Evolutionary conservation across 345 rosid genomes (phyloP).

Genomic region (Lepidium didymum): DNA sequence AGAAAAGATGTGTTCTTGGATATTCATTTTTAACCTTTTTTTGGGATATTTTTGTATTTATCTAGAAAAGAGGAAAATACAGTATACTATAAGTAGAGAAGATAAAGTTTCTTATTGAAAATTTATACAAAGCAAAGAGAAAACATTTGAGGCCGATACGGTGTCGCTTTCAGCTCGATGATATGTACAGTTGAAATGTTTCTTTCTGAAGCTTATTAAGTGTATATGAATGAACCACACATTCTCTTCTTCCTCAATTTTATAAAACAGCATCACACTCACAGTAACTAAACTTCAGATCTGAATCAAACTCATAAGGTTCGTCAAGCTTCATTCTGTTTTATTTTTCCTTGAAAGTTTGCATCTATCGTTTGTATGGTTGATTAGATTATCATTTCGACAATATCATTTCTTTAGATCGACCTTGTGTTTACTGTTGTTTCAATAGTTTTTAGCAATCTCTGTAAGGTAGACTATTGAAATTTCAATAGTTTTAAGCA

Average conservation of each 20-base stretch:
- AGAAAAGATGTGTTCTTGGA: background rate
- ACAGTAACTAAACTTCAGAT: conserved; percentile 9
- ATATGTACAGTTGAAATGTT: conserved; percentile 1
- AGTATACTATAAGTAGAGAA: background rate
- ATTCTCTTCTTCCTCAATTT: background rate
- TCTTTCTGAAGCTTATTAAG: background rate
- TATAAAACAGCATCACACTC: background rate
- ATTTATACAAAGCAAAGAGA: background rate
- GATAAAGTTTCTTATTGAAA: background rate
- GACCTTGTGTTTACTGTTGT: background rate
- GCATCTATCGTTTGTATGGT: background rate
- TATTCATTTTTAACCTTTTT: background rate
- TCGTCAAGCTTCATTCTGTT: background rate
- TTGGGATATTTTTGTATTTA: background rate
- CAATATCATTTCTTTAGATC: background rate
- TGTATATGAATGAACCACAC: background rate
- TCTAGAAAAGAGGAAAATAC: background rate
- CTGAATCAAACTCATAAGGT: conserved; percentile 14
- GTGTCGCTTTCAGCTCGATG: background rate
- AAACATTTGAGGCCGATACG: background rate
- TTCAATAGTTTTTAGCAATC: background rate
- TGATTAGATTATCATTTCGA: background rate
- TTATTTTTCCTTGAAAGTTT: background rate
- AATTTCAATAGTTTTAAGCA: background rate
- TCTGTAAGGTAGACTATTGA: background rate